phyloP scores from a whole-genome alignment of 345 rosid genomes.

The Citrus medica region DNA sequence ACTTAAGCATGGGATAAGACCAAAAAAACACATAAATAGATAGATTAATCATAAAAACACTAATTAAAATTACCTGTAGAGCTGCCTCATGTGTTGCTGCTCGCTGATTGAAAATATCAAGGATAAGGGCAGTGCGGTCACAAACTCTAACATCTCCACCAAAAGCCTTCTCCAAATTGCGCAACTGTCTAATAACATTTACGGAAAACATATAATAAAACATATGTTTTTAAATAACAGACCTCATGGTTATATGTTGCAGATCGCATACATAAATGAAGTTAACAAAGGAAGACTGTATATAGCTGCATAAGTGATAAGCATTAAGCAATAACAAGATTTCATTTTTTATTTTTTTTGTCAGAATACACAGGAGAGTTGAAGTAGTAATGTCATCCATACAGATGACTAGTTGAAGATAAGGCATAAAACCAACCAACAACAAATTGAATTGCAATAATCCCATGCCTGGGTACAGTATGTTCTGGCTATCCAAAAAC shows the following conservation, averaged over 20 bases:
- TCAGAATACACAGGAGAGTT: slow-evolving; percentile 2
- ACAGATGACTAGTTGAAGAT: background rate
- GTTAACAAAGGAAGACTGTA: background rate
- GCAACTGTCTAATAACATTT: slow-evolving; percentile 59
- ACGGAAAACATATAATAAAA: background rate
- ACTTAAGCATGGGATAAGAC: background rate
- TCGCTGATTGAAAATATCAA: slow-evolving; percentile 93
- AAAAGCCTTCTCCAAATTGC: slow-evolving; percentile 80
- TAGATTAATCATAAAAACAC: background rate
- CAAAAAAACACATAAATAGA: background rate
- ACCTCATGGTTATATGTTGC: background rate
- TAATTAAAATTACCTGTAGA: slow-evolving; percentile 61
- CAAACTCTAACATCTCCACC: slow-evolving; percentile 95
- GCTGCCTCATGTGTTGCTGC: slow-evolving; percentile 98
- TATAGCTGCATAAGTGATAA: background rate
- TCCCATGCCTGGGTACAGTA: background rate
- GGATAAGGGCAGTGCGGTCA: slow-evolving; percentile 94
- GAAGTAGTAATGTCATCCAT: background rate
- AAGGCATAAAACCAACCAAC: background rate
- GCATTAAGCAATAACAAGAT: background rate
- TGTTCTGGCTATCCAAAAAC: background rate
- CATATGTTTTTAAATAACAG: background rate
- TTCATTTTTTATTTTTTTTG: background rate
- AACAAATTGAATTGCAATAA: background rate
- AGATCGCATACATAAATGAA: background rate